phyloP scores from a whole-genome alignment of 208 protist species.

The Angomonas ambiguus region DNA sequence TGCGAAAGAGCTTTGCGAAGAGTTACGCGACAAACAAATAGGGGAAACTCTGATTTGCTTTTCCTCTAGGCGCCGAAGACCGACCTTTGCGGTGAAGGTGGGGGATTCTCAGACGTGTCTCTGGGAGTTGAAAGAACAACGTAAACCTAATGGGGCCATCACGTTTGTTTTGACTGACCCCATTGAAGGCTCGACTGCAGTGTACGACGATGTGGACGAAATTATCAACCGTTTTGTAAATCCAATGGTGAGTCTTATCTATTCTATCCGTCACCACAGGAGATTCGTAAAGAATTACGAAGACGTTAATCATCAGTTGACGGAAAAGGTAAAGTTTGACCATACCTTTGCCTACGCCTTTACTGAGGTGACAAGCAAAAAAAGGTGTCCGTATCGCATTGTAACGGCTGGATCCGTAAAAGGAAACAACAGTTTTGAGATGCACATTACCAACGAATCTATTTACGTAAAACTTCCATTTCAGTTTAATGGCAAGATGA shows the following conservation, averaged over 20 bases:
- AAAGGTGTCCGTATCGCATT: slow-evolving; percentile 56
- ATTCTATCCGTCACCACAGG: slow-evolving; percentile 47
- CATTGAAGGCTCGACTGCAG: slow-evolving; percentile 28
- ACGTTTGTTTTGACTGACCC: slow-evolving; percentile 67
- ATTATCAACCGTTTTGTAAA: slow-evolving; percentile 61
- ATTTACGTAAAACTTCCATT: slow-evolving; percentile 78
- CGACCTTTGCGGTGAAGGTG: slow-evolving; percentile 74
- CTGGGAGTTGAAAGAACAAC: slow-evolving; percentile 72
- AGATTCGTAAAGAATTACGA: slow-evolving; percentile 53
- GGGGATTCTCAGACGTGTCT: slow-evolving; percentile 49
- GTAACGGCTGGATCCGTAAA: slow-evolving; percentile 42
- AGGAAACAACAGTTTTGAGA: slow-evolving; percentile 51
- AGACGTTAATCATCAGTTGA: slow-evolving; percentile 49
- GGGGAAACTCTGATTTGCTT: slow-evolving; percentile 75
- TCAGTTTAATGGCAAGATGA: slow-evolving; percentile 19
- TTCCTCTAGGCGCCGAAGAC: slow-evolving; percentile 25
- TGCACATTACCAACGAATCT: slow-evolving; percentile 62
- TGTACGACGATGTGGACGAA: slow-evolving; percentile 80
- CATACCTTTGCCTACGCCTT: slow-evolving; percentile 69
- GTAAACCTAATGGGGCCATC: slow-evolving; percentile 51
- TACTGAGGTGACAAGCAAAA: slow-evolving; percentile 41
- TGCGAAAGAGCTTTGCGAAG: slow-evolving; percentile 33
- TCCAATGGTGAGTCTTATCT: slow-evolving; percentile 52
- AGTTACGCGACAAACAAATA: slow-evolving; percentile 76
- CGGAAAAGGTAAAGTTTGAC: slow-evolving; percentile 36